Conservation (phyloP, 257 asterid species). For the Petunia secreta region DNA sequence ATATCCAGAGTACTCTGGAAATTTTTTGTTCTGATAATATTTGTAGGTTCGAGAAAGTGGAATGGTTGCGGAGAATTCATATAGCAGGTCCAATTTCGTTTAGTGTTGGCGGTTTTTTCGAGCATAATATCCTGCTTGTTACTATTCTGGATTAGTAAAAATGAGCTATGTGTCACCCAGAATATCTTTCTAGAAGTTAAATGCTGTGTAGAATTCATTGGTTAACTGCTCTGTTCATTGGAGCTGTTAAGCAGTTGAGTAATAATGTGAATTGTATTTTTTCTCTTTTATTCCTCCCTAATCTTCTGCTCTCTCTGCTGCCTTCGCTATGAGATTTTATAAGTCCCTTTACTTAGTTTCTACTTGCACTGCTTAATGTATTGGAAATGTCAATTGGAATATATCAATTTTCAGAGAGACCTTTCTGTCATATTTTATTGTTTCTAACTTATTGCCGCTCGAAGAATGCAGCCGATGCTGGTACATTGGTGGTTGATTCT, state of each 20-base stretch:
- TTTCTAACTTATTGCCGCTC: conserved; percentile 28
- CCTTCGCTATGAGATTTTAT: not conserved
- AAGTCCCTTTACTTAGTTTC: conserved; percentile 9
- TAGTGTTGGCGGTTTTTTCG: not conserved
- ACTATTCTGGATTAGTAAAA: not conserved
- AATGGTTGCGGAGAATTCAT: conserved; percentile 10
- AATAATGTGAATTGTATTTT: not conserved
- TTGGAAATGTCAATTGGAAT: not conserved
- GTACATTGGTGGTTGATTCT: conserved; percentile 87
- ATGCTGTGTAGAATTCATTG: not conserved
- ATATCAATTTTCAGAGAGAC: conserved; percentile 4
- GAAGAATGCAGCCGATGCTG: conserved; percentile 73
- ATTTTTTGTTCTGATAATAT: not conserved
- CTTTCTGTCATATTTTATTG: not conserved
- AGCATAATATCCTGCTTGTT: not conserved
- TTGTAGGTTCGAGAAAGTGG: conserved; percentile 1
- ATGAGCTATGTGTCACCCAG: not conserved
- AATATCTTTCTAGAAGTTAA: conserved; percentile 14
- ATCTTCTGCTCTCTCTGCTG: not conserved
- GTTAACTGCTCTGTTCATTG: conserved; percentile 14
- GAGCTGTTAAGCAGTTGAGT: conserved; percentile 9
- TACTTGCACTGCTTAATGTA: not conserved
- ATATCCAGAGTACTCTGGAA: not conserved
- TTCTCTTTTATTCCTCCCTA: not conserved
- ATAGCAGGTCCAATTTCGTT: not conserved